These are phyloP conservation scores for Quercus parvula DNA, from an alignment of 306 rosid genomes.

Conservation along the genomic window DNA sequence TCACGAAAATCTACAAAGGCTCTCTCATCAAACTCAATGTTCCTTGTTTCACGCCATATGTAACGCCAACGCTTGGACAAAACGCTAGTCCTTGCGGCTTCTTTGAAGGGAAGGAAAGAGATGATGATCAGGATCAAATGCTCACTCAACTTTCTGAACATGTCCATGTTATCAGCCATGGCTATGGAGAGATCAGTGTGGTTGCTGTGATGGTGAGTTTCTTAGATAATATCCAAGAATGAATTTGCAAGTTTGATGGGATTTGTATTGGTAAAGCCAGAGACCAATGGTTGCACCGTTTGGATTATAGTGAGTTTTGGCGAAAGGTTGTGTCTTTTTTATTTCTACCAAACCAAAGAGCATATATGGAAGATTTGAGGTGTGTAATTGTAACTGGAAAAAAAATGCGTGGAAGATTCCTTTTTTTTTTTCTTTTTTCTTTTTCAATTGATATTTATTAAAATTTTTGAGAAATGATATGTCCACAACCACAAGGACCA, in stretches of 20 bases:
- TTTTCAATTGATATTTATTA: too few relatives aligned
- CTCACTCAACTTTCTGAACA: slow-evolving; percentile 8
- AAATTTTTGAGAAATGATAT: too few relatives aligned
- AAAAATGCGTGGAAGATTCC: too few relatives aligned
- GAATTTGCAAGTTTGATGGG: background rate
- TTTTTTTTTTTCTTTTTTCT: too few relatives aligned
- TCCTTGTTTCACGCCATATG: slow-evolving; percentile 19
- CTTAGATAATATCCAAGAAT: background rate
- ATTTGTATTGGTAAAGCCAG: background rate
- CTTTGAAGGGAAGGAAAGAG: slow-evolving; percentile 24
- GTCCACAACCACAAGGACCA: too few relatives aligned
- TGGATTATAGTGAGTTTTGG: background rate
- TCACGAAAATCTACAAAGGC: slow-evolving; percentile 2
- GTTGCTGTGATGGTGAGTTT: background rate
- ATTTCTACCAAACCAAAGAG: background rate
- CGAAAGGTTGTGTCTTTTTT: background rate
- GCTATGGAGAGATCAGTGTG: background rate
- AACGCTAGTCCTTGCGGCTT: slow-evolving; percentile 30
- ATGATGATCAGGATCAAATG: background rate
- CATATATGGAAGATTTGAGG: too few relatives aligned
- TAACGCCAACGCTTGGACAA: slow-evolving; percentile 24
- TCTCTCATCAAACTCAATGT: slow-evolving; percentile 17
- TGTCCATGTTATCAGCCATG: background rate
- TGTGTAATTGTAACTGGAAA: too few relatives aligned
- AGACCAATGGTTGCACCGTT: background rate